Evolutionary conservation across 495 filamentous ascomycete species (phyloP), one percentile per base, ranked within the genome.

Genomic region (Podospora comata): DNA sequence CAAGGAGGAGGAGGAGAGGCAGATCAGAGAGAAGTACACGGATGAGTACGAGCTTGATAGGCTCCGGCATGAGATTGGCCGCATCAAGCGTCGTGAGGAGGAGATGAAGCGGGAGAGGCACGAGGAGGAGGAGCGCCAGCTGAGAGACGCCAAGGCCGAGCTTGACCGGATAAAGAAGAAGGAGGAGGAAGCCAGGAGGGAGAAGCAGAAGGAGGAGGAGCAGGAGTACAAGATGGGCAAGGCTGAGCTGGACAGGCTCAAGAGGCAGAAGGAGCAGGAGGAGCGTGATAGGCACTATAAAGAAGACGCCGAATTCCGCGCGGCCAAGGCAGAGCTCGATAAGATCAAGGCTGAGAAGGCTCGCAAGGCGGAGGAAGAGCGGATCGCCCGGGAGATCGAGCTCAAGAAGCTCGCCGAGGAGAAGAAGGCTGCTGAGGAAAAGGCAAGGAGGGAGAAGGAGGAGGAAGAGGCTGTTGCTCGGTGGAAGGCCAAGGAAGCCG

Each of bases 321-420:
- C 81, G 39, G 76, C 80, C 13, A 79, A 83, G 74, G 77, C 77
- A 54, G 82, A 85, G 74, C 75, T 82, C 2, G 79, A 82, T 64
- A 71, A 75, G 39, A 77, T 76, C 16, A 72, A 77, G 28, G 80
- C 78, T 9, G 76, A 83, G 68, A 79, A 83, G 71, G 78, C 82
- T 68, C 74, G 78, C 59, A 80, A 83, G 68, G 75, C 78, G 60
- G 78, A 84, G 11, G 77, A 81, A 68, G 80, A 76, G 60, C 80
- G 81, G 65, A 76, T 89, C 53, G 76, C 80, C 68, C 78, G 78
- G 60, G 83, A 86, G 75, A 65, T 84, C 16, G 79, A 86, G 65
- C 80, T 87, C 15, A 85, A 92, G 76, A 84, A 81, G 72, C 81
- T 87, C 34, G 78, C 84, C 59, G 82, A 85, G 62, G 87, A 90